phyloP scores from a whole-genome alignment of 148 eudicot genomes.

The Vaccinium macrocarpon region DNA sequence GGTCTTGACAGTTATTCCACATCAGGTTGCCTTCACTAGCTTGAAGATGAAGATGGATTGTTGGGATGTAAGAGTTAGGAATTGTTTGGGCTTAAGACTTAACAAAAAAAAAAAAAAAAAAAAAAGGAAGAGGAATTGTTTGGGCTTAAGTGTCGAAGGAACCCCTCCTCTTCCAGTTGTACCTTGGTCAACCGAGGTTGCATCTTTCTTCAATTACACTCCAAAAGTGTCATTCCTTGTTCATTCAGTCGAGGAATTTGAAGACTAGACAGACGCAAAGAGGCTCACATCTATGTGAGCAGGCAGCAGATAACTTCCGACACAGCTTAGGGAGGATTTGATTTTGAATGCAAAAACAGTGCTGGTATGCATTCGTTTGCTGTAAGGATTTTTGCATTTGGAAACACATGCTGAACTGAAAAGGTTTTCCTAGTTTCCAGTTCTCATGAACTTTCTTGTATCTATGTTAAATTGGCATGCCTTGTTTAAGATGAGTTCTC shows the following conservation, averaged over 20 bases:
- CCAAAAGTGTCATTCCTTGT: neutral
- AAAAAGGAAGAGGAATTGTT: no score
- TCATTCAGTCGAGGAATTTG: slow-evolving; percentile 3
- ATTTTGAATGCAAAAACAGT: neutral
- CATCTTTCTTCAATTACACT: neutral
- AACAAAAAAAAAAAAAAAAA: neutral
- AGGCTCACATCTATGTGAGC: no score
- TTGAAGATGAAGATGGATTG: neutral
- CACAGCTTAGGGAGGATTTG: neutral
- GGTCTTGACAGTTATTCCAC: neutral
- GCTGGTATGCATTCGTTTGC: neutral
- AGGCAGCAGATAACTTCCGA: neutral
- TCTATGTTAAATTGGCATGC: neutral
- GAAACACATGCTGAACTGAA: neutral
- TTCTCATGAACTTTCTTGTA: neutral
- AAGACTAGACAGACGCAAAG: neutral
- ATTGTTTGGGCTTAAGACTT: neutral
- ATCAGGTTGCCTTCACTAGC: slow-evolving; percentile 3
- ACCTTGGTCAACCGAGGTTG: neutral
- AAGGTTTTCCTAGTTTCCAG: neutral
- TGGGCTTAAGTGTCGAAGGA: neutral
- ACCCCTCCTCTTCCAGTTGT: neutral
- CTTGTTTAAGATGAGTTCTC: neutral
- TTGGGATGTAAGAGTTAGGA: neutral
- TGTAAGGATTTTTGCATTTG: no score